Evolutionary conservation across 179 eudicot species (phyloP).

Genomic region (Beta lomatogona): DNA sequence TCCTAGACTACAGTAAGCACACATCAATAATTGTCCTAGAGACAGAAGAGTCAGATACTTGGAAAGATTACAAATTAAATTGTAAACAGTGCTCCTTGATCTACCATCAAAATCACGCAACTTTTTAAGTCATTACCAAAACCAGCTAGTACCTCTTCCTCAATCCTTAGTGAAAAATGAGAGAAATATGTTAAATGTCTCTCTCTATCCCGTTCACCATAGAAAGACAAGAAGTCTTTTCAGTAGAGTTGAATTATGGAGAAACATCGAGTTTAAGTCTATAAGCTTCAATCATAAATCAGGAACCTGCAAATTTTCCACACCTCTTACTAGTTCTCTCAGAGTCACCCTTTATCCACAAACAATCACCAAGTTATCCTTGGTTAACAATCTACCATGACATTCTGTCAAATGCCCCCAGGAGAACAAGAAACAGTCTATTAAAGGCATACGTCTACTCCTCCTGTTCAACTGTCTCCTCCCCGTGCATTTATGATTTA

Average conservation of each 20-base stretch:
- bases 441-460: neutral
- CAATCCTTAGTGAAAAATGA: neutral
- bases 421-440: neutral
- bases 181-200: neutral
- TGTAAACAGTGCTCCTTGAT: neutral
- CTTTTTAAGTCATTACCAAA: neutral
- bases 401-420: neutral
- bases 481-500: neutral
- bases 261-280: neutral
- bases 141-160: neutral
- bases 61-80: too few relatives aligned
- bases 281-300: neutral
- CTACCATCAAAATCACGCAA: neutral
- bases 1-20: neutral
- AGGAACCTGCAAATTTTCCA: neutral
- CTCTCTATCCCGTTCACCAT: neutral
- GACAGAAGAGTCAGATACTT: neutral
- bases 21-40: neutral
- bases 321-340: neutral
- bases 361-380: neutral
- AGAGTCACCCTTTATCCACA: neutral
- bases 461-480: too few relatives aligned
- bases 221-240: neutral
- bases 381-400: neutral
- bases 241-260: neutral